Conservation (phyloP, 805 yeast genomes). For the Yarrowia sp. region DNA sequence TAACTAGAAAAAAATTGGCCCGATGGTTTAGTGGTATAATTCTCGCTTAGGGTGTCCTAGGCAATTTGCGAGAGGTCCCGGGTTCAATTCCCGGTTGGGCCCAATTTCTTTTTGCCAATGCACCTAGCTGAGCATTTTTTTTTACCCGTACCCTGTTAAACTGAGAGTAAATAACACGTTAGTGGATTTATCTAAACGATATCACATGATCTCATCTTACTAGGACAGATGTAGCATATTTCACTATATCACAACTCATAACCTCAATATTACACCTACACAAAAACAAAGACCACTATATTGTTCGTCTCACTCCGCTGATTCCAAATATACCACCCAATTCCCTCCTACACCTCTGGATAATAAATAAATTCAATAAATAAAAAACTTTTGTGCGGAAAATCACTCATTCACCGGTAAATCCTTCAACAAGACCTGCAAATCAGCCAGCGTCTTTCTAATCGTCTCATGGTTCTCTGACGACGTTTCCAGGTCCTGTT, state of each 20-base stretch:
- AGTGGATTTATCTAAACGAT: no score
- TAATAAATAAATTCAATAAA: background rate
- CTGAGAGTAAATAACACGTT: no score
- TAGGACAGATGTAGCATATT: no score
- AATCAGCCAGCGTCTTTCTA: background rate
- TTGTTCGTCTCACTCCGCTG: background rate
- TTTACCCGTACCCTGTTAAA: background rate
- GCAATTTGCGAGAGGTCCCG: slow-evolving; percentile 27
- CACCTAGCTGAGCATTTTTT: background rate
- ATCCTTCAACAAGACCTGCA: background rate
- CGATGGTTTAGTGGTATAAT: slow-evolving; percentile 26
- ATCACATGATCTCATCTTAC: no score
- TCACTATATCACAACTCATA: background rate
- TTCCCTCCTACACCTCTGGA: background rate
- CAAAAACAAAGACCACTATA: background rate
- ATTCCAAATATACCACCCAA: background rate
- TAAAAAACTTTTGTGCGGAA: no score
- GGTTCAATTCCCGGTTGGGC: slow-evolving; percentile 28
- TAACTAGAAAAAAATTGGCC: background rate
- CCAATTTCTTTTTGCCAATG: background rate
- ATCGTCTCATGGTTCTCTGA: slow-evolving; percentile 8
- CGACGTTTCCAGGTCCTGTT: background rate
- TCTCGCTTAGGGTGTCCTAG: slow-evolving; percentile 26
- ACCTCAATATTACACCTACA: background rate
- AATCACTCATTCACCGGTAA: background rate